phyloP scores from a whole-genome alignment of 176 grass and related monocot species.

The Cenchrus purpureus region DNA sequence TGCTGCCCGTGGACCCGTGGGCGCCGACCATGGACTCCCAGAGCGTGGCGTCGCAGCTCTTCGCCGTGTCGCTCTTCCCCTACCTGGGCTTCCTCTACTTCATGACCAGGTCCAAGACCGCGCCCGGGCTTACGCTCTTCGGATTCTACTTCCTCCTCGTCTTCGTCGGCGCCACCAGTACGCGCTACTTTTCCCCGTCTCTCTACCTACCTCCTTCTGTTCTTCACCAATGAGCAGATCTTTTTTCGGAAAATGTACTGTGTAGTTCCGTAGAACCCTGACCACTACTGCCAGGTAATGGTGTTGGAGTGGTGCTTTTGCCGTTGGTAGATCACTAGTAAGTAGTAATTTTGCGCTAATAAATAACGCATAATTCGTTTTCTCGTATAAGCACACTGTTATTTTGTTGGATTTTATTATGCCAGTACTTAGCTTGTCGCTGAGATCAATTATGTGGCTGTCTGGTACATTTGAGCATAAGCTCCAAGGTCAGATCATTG shows the following conservation, averaged over 20 bases:
- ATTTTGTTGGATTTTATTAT: too few species aligned
- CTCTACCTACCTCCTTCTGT: neutral
- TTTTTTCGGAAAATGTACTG: neutral
- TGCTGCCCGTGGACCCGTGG: slow-evolving; percentile 92
- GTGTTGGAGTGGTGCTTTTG: neutral
- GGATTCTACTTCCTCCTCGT: slow-evolving; percentile 95
- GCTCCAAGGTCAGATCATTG: neutral
- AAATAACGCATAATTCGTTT: neutral
- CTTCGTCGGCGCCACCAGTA: slow-evolving; percentile 96
- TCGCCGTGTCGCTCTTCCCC: slow-evolving; percentile 90
- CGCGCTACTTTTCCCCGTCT: neutral
- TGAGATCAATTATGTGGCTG: neutral
- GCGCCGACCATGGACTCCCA: slow-evolving; percentile 81
- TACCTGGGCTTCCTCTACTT: slow-evolving; percentile 94
- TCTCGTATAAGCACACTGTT: neutral
- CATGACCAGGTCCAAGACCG: slow-evolving; percentile 81
- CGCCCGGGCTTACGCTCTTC: slow-evolving; percentile 84
- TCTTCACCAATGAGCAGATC: neutral
- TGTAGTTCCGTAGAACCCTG: neutral
- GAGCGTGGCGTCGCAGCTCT: slow-evolving; percentile 88
- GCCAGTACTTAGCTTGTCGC: too few species aligned
- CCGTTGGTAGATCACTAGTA: neutral
- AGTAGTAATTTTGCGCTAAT: neutral
- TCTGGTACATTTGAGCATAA: neutral
- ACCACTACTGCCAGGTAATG: neutral